These are phyloP conservation scores for Botrytis squamosa DNA, from an alignment of 2,329 filamentous ascomycete genomes.

Conservation along the genomic window DNA sequence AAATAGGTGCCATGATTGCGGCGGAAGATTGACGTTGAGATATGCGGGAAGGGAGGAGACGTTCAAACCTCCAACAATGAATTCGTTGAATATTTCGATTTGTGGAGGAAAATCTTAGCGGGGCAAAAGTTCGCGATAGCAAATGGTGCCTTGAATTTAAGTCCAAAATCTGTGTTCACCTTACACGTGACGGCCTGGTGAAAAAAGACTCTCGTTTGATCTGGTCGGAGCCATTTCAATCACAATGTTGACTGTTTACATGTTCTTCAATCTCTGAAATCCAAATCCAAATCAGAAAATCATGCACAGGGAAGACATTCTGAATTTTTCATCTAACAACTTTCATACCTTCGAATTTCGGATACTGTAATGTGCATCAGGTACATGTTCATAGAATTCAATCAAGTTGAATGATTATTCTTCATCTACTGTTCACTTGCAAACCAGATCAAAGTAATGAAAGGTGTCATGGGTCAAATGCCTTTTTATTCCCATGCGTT, in stretches of 20 bases:
- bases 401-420: not conserved
- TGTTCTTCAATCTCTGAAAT: not conserved
- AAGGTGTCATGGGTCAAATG: not conserved
- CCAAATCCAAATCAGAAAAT: not conserved
- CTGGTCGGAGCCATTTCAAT: not conserved
- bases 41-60: conserved; percentile 5
- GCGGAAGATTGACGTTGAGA: conserved; percentile 23
- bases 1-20: conserved; percentile 51
- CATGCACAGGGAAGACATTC: fast-evolving
- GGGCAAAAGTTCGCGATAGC: conserved; percentile 23
- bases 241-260: not conserved
- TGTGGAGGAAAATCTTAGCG: conserved; percentile 30
- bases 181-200: not conserved
- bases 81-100: conserved; percentile 32
- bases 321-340: not conserved
- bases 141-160: not conserved
- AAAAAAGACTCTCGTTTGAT: not conserved
- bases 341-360: not conserved
- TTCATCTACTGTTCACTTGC: not conserved
- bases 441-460: not conserved
- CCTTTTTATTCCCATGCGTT: not conserved
- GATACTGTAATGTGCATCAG: not conserved
- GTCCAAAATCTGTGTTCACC: not conserved
- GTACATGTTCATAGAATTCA: not conserved
- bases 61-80: conserved; percentile 16